These are phyloP conservation scores for Aspergillus sp. DNA, from an alignment of 2,329 filamentous ascomycete genomes.

Conservation along the genomic window DNA sequence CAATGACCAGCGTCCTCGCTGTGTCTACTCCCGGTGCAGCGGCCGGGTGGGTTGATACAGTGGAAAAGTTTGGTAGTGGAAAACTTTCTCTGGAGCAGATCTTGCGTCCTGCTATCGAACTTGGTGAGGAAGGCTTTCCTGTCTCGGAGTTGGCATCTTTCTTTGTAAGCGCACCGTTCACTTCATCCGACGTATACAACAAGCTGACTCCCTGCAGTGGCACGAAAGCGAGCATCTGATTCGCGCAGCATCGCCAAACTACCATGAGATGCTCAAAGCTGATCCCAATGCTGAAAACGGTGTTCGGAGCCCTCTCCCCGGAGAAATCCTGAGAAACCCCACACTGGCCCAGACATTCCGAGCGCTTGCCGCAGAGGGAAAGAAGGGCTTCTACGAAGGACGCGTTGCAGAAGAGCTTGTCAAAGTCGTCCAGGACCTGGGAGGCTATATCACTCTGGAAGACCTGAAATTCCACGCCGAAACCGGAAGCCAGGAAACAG, in stretches of 20 bases:
- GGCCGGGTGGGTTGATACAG: conserved; percentile 88
- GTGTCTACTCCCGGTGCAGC: conserved; percentile 88
- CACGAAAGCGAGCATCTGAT: conserved; percentile 62
- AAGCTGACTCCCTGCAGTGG: conserved; percentile 62
- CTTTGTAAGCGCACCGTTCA: conserved; percentile 56
- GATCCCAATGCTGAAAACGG: conserved; percentile 69
- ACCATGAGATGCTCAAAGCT: conserved; percentile 79
- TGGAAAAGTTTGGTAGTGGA: conserved; percentile 86
- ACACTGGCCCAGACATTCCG: conserved; percentile 80
- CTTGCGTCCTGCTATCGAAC: conserved; percentile 75
- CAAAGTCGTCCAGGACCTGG: conserved; percentile 72
- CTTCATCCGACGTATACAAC: background rate
- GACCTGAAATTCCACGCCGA: conserved; percentile 78
- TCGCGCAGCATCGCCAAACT: conserved; percentile 77
- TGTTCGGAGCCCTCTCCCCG: conserved; percentile 71
- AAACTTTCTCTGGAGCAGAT: conserved; percentile 76
- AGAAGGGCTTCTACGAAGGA: conserved; percentile 88
- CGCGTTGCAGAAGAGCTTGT: conserved; percentile 78
- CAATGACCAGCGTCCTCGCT: conserved; percentile 73
- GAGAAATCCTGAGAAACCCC: conserved; percentile 88
- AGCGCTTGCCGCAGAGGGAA: conserved; percentile 74
- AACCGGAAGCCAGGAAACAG: conserved; percentile 72
- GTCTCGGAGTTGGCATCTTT: conserved; percentile 76
- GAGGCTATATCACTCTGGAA: conserved; percentile 75
- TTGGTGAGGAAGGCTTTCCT: conserved; percentile 87